Conservation (phyloP, 805 yeast genomes). For the Schizosaccharomyces osmophilus region DNA sequence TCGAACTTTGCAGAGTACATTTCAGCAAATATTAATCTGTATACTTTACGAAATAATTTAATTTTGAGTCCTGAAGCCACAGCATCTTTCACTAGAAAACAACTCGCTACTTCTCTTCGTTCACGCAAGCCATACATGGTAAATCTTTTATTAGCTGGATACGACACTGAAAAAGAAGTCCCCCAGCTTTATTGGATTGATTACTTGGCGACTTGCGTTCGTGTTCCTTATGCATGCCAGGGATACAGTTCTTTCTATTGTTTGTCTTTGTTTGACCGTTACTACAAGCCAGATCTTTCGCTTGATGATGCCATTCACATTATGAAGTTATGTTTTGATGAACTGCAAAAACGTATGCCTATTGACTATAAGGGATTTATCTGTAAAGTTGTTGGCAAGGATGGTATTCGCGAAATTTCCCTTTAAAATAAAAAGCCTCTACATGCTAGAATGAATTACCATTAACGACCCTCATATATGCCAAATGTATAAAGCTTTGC, state of each 20-base stretch:
- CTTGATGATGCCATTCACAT: slow-evolving; percentile 57
- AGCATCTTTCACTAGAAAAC: slow-evolving; percentile 68
- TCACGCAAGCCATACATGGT: slow-evolving; percentile 91
- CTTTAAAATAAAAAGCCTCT: slow-evolving; percentile 1
- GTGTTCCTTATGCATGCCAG: slow-evolving; percentile 88
- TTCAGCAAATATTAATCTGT: slow-evolving; percentile 75
- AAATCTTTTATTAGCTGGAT: slow-evolving; percentile 71
- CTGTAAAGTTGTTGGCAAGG: slow-evolving; percentile 41
- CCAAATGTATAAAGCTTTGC: too few relatives aligned
- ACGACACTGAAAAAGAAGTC: slow-evolving; percentile 29
- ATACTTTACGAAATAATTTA: slow-evolving; percentile 58
- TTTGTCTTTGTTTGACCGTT: slow-evolving; percentile 70
- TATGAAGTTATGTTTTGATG: slow-evolving; percentile 47
- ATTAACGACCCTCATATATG: too few relatives aligned
- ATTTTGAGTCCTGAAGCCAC: slow-evolving; percentile 71
- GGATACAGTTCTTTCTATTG: slow-evolving; percentile 96
- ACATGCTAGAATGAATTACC: background rate
- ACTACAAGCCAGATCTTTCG: slow-evolving; percentile 53
- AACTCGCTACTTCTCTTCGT: slow-evolving; percentile 68
- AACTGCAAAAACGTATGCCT: slow-evolving; percentile 66
- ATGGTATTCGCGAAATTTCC: slow-evolving; percentile 27
- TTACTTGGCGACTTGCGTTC: slow-evolving; percentile 75
- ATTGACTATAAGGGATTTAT: slow-evolving; percentile 68
- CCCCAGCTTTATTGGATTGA: slow-evolving; percentile 75
- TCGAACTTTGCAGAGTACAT: slow-evolving; percentile 80